Base-by-base conservation (phyloP, 2,329 filamentous ascomycete species). In the Pseudocercospora crystallina region DNA sequence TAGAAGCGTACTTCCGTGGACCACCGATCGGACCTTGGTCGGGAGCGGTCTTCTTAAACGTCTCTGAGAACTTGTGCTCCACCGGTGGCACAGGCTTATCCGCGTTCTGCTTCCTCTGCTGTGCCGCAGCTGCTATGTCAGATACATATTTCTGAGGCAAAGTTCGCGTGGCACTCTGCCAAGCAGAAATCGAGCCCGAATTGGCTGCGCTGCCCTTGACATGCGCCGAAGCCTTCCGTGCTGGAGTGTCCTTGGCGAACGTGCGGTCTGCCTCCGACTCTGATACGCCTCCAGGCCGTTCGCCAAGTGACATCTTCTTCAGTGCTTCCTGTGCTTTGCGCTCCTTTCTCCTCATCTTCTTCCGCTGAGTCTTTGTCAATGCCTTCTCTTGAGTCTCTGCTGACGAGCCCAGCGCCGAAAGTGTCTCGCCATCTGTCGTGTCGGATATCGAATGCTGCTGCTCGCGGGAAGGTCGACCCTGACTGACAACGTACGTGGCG, bases 211-310 rank as follows among this genome's bases (percentile, higher is more conserved):
- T 30, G 45, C 39, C 55, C 49, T 49, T 43, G 11, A 49, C 34
- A 47, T 72, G 70, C 7, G 63, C 47, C 36, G 69, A 69, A 5
- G 69, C 70, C 47, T 67, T 71, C 20, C 60, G 57, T 10, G 70
- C 69, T n/a, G 70, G 69, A 3, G 67, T 65, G n/a, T 55, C 57
- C 26, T 52, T 57, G 20, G 33, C 47, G n/a, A 20, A 38, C 11
- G 53, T 44, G 20, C 40, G 49, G 39, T 70, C 67, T 20, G 62
- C 60, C 47, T 70, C 69, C 5, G 69, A 68, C 48, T 72, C 69
- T 8, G 58, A 68, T 15, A 58, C 62, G 11, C 39, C 47, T 29
- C 43, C 47, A 12, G 47, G 39, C 43, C 47, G 35, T 11, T 40
- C 47, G 11, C 47, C 47, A 32, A 58, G 46, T 63, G 63, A 48